Conservation (phyloP, 352 stramenopile genomes). For the Globisporangium acanthophoron region DNA sequence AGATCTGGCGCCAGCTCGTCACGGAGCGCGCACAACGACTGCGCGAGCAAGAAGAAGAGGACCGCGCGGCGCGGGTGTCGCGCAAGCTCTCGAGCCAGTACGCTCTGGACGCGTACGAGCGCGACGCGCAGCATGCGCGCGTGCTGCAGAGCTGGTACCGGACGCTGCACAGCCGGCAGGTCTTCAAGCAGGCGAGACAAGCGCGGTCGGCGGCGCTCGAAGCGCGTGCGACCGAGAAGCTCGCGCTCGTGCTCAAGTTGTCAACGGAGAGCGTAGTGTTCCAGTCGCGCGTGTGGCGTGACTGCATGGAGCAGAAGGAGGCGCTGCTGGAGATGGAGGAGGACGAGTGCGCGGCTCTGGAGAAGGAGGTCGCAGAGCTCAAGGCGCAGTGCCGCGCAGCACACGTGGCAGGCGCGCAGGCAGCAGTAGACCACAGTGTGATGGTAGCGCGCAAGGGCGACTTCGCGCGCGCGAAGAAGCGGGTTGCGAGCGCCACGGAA, state of each 20-base stretch:
- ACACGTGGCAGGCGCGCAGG: slow-evolving; percentile 31
- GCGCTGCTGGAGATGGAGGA: slow-evolving; percentile 41
- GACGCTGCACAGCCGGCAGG: slow-evolving; percentile 47
- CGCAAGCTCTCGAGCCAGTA: slow-evolving; percentile 58
- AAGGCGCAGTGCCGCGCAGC: slow-evolving; percentile 36
- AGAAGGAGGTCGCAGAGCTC: slow-evolving; percentile 44
- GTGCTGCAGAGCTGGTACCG: slow-evolving; percentile 64
- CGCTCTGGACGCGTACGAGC: slow-evolving; percentile 39
- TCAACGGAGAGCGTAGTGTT: slow-evolving; percentile 46
- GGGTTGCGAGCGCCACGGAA: slow-evolving; percentile 17
- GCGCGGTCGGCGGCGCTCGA: slow-evolving; percentile 17
- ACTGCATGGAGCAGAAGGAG: slow-evolving; percentile 47
- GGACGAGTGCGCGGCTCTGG: slow-evolving; percentile 27
- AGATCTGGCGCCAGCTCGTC: slow-evolving; percentile 50
- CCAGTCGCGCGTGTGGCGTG: slow-evolving; percentile 62
- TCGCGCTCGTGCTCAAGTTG: slow-evolving; percentile 22
- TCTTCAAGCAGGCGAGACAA: slow-evolving; percentile 39
- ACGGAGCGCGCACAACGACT: slow-evolving; percentile 32
- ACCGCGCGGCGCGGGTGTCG: slow-evolving; percentile 52
- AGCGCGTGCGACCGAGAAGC: slow-evolving; percentile 24
- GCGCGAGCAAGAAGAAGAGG: slow-evolving; percentile 47
- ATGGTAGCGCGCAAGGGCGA: slow-evolving; percentile 32
- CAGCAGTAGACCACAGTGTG: slow-evolving; percentile 27
- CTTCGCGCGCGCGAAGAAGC: slow-evolving; percentile 19
- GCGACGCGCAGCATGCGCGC: slow-evolving; percentile 25